These are phyloP conservation scores for Flagelloscypha sp. DNA, from an alignment of 768 basidiomycete genomes.

Conservation along the genomic window DNA sequence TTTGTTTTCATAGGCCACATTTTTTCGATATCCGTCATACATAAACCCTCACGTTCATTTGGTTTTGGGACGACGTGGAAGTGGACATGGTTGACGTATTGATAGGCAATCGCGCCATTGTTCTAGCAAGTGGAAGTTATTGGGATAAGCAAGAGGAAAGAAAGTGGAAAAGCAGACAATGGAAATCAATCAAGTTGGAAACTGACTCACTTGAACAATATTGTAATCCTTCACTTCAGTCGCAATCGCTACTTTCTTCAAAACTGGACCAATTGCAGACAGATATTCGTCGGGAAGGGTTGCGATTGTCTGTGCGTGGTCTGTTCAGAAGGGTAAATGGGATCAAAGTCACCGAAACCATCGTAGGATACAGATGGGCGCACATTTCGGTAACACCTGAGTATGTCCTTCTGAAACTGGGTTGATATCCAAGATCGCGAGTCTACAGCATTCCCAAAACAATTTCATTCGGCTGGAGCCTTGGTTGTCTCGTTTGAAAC, in stretches of 20 bases:
- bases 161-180: too few species aligned
- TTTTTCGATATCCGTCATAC: conserved; percentile 22
- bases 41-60: conserved; percentile 29
- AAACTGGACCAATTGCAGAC: conserved; percentile 40
- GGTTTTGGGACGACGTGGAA: conserved; percentile 42
- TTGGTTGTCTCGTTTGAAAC: conserved; percentile 1
- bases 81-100: conserved; percentile 42
- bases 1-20: conserved; percentile 31
- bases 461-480: too few species aligned
- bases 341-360: background rate
- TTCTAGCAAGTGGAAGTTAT: conserved; percentile 25
- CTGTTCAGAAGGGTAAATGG: conserved; percentile 22
- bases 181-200: too few species aligned
- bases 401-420: conserved; percentile 38
- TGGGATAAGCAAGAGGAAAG: background rate
- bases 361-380: background rate
- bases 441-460: too few species aligned
- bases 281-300: conserved; percentile 56
- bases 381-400: conserved; percentile 38
- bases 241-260: conserved; percentile 47
- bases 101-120: conserved; percentile 53
- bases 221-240: conserved; percentile 49
- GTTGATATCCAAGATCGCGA: conserved; percentile 38
- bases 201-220: conserved; percentile 40
- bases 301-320: conserved; percentile 47